Conservation (phyloP, 1,284 basidiomycete genomes). For the Schizopora paradoxa region DNA sequence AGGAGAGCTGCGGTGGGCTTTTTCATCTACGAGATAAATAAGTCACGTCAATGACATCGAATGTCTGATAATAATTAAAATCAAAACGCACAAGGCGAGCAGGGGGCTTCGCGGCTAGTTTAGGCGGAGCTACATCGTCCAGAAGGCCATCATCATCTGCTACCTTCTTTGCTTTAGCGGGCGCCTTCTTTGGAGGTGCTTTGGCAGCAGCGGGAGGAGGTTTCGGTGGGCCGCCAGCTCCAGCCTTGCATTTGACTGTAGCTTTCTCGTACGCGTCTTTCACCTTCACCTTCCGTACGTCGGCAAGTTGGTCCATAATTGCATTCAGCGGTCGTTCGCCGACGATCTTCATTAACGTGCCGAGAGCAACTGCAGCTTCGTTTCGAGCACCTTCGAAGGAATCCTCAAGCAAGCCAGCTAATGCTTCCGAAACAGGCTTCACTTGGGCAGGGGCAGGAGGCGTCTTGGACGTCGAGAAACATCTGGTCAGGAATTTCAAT, state of each 20-base stretch:
- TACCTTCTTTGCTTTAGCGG: slow-evolving; percentile 3
- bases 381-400: slow-evolving; percentile 87
- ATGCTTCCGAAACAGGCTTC: slow-evolving; percentile 78
- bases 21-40: too few species aligned
- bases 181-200: slow-evolving; percentile 26
- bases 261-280: slow-evolving; percentile 91
- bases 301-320: slow-evolving; percentile 82
- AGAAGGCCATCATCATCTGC: slow-evolving; percentile 2
- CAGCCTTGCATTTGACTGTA: slow-evolving; percentile 78
- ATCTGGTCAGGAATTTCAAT: slow-evolving; percentile 83
- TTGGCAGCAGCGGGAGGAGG: slow-evolving; percentile 36
- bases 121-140: slow-evolving; percentile 9
- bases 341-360: slow-evolving; percentile 94
- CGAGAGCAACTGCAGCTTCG: slow-evolving; percentile 84
- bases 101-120: slow-evolving; percentile 12
- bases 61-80: neutral
- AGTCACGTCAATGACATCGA: too few species aligned
- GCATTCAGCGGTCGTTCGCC: slow-evolving; percentile 91
- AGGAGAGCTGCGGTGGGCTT: slow-evolving; percentile 28
- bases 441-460: slow-evolving; percentile 74
- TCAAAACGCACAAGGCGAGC: slow-evolving; percentile 5
- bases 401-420: slow-evolving; percentile 81
- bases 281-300: slow-evolving; percentile 89
- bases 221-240: slow-evolving; percentile 45
- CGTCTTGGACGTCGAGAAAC: slow-evolving; percentile 64